These are phyloP conservation scores for Albifimbria verrucaria DNA, from an alignment of 2,329 filamentous ascomycete genomes.

Conservation along the genomic window DNA sequence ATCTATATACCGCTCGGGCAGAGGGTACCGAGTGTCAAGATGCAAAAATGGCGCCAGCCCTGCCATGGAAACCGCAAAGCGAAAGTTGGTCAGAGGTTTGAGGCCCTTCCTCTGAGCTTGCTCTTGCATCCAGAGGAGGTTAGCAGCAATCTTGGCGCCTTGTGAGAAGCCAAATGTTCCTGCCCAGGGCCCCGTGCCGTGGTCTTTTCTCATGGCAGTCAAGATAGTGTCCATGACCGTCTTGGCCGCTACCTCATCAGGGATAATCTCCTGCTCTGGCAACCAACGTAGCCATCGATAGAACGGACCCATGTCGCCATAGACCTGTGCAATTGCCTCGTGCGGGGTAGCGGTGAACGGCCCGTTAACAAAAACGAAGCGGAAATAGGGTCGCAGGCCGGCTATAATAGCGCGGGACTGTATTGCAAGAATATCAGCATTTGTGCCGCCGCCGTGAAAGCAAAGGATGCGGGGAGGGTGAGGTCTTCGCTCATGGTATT, in stretches of 20 bases:
- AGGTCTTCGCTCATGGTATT: neutral
- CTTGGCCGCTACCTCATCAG: neutral
- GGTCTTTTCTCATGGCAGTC: constrained; percentile 49
- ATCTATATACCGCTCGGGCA: constrained; percentile 42
- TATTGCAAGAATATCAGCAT: neutral
- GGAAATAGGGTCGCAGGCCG: neutral
- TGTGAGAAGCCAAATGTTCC: constrained; percentile 65
- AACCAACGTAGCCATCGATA: constrained; percentile 1
- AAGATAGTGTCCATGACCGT: neutral
- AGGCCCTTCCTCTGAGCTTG: constrained; percentile 33
- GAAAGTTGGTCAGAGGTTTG: constrained; percentile 20
- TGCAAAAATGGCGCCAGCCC: constrained; percentile 27
- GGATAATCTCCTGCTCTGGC: neutral
- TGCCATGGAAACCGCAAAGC: constrained; percentile 33
- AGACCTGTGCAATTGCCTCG: neutral
- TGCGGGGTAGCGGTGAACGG: neutral
- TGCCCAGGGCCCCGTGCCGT: constrained; percentile 55
- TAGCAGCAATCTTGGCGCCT: constrained; percentile 59
- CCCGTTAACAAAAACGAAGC: neutral
- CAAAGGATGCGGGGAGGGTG: neutral
- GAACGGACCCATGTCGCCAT: neutral
- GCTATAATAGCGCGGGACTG: neutral
- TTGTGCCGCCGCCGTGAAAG: neutral
- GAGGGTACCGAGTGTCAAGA: constrained; percentile 41
- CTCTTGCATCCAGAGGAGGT: constrained; percentile 60